phyloP scores from a whole-genome alignment of 495 filamentous ascomycete genomes.

The Podospora didyma region DNA sequence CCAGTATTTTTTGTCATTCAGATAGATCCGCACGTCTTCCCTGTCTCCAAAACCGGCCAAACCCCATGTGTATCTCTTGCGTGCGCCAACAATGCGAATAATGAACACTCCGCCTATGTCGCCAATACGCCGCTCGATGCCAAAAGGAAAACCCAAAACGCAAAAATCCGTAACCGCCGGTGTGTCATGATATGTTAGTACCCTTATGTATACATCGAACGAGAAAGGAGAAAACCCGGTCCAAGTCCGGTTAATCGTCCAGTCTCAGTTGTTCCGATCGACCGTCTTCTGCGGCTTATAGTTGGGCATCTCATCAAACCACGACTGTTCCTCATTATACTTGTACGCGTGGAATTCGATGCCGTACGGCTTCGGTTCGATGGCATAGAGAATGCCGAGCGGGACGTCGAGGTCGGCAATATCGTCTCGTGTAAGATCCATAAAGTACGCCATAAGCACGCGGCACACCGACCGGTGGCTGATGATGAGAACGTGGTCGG shows the following conservation, averaged over 20 bases:
- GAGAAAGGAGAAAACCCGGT: background rate
- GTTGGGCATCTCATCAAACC: conserved; percentile 77
- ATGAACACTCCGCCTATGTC: too few species aligned
- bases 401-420: conserved; percentile 92
- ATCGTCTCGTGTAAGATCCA: conserved; percentile 80
- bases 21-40: too few species aligned
- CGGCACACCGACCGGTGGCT: conserved; percentile 86
- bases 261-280: conserved; percentile 25
- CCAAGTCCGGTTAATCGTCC: background rate
- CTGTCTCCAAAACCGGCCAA: too few species aligned
- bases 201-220: background rate
- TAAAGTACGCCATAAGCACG: conserved; percentile 93
- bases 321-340: conserved; percentile 70
- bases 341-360: conserved; percentile 93
- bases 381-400: conserved; percentile 83
- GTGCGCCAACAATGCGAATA: too few species aligned
- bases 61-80: too few species aligned
- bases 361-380: conserved; percentile 97
- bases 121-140: background rate
- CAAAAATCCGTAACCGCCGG: background rate
- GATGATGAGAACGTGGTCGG: conserved; percentile 87
- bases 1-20: too few species aligned
- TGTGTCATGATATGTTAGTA: background rate
- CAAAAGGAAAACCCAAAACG: background rate
- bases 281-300: conserved; percentile 64